Conservation (phyloP, 495 filamentous ascomycete genomes). For the Penicillium herquei region DNA sequence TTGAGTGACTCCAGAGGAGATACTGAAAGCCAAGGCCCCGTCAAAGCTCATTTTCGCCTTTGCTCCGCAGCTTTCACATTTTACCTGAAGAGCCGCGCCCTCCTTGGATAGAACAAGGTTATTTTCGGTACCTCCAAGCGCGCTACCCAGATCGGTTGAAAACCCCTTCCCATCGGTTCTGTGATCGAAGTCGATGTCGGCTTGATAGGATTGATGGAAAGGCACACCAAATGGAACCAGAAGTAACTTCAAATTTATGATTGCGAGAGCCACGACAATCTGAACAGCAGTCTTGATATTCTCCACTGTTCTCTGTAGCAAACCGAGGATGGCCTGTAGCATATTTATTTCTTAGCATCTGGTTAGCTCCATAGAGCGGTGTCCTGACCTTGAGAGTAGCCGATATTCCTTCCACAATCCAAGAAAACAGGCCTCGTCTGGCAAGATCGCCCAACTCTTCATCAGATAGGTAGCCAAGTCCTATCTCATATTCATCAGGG, state of each 20-base stretch:
- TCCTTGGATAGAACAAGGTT: not conserved
- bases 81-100: not conserved
- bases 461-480: not conserved
- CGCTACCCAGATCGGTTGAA: not conserved
- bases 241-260: not conserved
- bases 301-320: not conserved
- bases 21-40: not conserved
- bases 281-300: not conserved
- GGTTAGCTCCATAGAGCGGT: not conserved
- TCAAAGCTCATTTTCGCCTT: not conserved
- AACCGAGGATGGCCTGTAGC: not conserved
- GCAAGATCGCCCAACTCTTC: not conserved
- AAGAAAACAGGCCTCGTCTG: not conserved
- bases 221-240: not conserved
- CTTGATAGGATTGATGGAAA: not conserved
- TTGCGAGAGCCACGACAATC: not conserved
- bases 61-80: not conserved
- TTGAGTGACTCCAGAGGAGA: not conserved
- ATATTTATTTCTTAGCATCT: not conserved
- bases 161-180: not conserved
- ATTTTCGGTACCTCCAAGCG: not conserved
- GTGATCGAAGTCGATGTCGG: not conserved
- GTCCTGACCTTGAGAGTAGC: not conserved
- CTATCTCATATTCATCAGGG: conserved; percentile 1
- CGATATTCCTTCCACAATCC: not conserved